Evolutionary conservation across 2,329 filamentous ascomycete genomes (phyloP), one percentile per base, ranked within the genome.

Genomic region (Calonectria crousiana): DNA sequence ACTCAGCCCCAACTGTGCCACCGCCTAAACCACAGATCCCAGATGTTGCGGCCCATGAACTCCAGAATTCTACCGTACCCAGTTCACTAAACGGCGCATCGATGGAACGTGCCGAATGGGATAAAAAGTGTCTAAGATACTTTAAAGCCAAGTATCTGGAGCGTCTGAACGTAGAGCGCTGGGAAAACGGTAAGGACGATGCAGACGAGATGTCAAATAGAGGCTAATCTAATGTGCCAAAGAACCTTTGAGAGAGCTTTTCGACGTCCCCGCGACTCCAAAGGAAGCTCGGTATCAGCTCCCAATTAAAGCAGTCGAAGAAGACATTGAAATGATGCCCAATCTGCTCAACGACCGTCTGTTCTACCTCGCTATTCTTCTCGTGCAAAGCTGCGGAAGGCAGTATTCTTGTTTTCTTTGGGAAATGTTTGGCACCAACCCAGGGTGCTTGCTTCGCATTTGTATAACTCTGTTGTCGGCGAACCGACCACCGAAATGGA

Each of bases 381-480:
- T 64, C 30, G 58, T 64, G 14, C 58, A 64, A n/a, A 64, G 26
- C 16, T 64, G 36, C 14, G 58, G 34, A 13, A 64, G 16, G 9
- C 34, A 44, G 8, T 44, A 64, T n/a, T 26, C 58, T 18, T 64
- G 58, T 18, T 44, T 26, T 44, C 58, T 64, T 8, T 64, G 58
- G 58, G 58, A 64, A 44, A 64, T 64, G 58, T 64, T 64, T 30
- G 58, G 58, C 36, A 30, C 58, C 5, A 64, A 30, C 23, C 58
- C 58, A 13, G 58, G 58, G 1, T 28, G 28, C 36, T 14, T 64
- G 14, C 23, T 64, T 30, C 58, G 58, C 26, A 64, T 64, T 28
- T 64, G 34, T 23, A 64, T 30, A 4, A 36, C 36, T 11, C 18
- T 64, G 3, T 30, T 30, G 13, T 64, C 58, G 20, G 14, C 36